A percentile compares a stretch with the other conserved stretches of the same genome.
Evolutionary conservation across 2,329 filamentous ascomycete genomes (phyloP).

Genomic region (Colletotrichum karsti): DNA sequence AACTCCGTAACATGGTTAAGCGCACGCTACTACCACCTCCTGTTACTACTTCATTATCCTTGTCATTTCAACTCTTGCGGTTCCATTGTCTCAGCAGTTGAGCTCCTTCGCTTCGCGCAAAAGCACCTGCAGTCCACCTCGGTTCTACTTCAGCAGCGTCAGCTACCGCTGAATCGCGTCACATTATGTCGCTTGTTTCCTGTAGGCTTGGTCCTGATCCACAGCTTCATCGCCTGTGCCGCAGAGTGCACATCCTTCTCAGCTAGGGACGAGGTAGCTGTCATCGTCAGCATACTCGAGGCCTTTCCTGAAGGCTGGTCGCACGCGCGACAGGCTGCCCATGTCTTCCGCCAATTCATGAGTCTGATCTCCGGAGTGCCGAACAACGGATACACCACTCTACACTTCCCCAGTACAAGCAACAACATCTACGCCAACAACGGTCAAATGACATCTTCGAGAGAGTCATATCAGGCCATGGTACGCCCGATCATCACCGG

Average conservation of each 20-base stretch:
- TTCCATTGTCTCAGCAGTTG: constrained; percentile 37
- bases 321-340: constrained; percentile 43
- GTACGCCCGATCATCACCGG: constrained; percentile 30
- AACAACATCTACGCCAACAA: constrained; percentile 12
- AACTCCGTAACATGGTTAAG: constrained; percentile 53
- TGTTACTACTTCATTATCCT: constrained; percentile 52
- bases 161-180: constrained; percentile 52
- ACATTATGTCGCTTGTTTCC: constrained; percentile 50
- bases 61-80: constrained; percentile 47
- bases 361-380: constrained; percentile 30
- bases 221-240: constrained; percentile 43
- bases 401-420: constrained; percentile 26
- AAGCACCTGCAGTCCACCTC: constrained; percentile 52
- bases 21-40: constrained; percentile 53
- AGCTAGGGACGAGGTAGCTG: constrained; percentile 43
- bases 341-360: constrained; percentile 42
- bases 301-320: constrained; percentile 46
- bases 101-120: constrained; percentile 47
- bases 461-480: constrained; percentile 32
- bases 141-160: constrained; percentile 50
- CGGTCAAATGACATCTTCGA: constrained; percentile 17
- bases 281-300: constrained; percentile 44
- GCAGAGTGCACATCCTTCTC: constrained; percentile 34
- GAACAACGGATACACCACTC: constrained; percentile 28
- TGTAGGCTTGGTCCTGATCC: constrained; percentile 46